Evolutionary conservation across 768 basidiomycete genomes (phyloP).

Genomic region (Hysterangium stoloniferum): DNA sequence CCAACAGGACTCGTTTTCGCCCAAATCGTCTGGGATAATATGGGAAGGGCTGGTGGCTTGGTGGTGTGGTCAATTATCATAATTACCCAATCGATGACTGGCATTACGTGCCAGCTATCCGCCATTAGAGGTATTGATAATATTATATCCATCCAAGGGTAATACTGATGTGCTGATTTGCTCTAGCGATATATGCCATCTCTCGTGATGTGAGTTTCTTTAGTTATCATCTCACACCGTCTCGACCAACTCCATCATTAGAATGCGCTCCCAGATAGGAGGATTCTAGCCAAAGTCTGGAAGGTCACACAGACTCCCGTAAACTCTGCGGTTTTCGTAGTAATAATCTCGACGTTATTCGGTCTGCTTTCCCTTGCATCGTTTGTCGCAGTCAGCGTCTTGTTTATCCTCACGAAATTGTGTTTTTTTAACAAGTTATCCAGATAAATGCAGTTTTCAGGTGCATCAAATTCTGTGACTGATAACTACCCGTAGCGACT

Average conservation of each 20-base stretch:
- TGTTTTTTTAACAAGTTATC: neutral
- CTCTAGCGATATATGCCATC: conserved; percentile 11
- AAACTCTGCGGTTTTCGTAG: conserved; percentile 16
- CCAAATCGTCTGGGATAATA: conserved; percentile 72
- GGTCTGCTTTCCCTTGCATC: conserved; percentile 17
- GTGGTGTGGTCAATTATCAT: conserved; percentile 18
- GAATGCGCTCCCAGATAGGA: conserved; percentile 16
- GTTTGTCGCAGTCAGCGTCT: conserved; percentile 12
- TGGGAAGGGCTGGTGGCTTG: conserved; percentile 54
- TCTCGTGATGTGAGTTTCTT: conserved; percentile 9
- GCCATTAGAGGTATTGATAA: conserved; percentile 14
- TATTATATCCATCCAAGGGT: no score
- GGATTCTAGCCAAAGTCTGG: conserved; percentile 16
- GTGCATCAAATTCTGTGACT: neutral
- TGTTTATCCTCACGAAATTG: neutral
- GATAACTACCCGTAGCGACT: neutral
- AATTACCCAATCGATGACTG: conserved; percentile 15
- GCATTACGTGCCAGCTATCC: conserved; percentile 15
- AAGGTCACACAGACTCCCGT: conserved; percentile 13
- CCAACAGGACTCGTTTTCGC: conserved; percentile 61
- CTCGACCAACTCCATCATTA: neutral
- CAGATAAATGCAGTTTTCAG: conserved; percentile 19
- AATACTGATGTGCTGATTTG: neutral
- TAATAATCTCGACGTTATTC: conserved; percentile 15
- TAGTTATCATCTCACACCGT: no score